Base-by-base conservation (phyloP, 148 eudicot genomes). In the Mesembryanthemum crystallinum region DNA sequence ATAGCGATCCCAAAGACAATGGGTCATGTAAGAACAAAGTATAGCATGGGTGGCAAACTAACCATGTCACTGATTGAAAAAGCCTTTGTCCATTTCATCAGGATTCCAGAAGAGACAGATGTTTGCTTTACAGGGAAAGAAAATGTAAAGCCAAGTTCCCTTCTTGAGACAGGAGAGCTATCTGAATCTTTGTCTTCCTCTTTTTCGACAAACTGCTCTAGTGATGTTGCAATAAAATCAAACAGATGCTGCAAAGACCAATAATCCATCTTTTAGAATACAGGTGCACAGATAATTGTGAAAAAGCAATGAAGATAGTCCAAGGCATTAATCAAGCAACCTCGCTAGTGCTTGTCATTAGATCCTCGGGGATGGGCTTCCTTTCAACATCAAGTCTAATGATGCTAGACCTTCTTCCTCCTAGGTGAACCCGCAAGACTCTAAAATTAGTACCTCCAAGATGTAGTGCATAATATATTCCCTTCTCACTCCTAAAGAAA, bases 71-170 rank as follows among this genome's bases (percentile, higher is more conserved):
- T 45, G 67, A 94, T 86, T 35, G 89, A 71, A 84, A 94, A 94
- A 55, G 91, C 97, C 79, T 94, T 94, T 3, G 97, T 90, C 98
- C 96, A 94, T 79, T 86, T 92, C 45, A 90, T 85, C 62, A 94
- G 76, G 65, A 77, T 80, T 57, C 98, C 98, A 0, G 98, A 90
- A 32, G 88, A 80, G 17, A 89, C 82, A 62, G 96, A 90, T 33
- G 71, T 83, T 85, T 94, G 97, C 80, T 85, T 94, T 78, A 92
- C 88, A n/a, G 98, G 98, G 81, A 92, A 94, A 42, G 98, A 92
- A 69, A 94, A 94, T 65, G 98, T 90, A 72, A 92, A 88, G 60
- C 98, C 97, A 62, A 94, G 89, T 78, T 89, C 90, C 74, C 88
- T 88, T 77, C 75, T 86, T 69, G 82, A 74, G 42, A 37, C 73